Conservation (phyloP, 768 basidiomycete genomes). For the Termitomyces titanicus region DNA sequence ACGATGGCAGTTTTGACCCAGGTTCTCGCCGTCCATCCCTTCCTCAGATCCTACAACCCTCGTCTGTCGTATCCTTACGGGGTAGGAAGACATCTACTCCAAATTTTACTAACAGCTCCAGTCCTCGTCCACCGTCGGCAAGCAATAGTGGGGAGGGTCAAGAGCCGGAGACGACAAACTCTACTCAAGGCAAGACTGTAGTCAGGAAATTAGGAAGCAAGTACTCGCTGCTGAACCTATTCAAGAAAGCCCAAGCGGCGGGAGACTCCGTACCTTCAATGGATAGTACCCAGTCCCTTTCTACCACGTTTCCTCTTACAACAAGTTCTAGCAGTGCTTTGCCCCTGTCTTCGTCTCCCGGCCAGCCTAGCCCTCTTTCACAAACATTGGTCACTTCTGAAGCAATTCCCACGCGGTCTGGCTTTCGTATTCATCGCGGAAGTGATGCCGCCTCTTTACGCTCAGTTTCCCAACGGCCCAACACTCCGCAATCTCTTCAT, state of each 20-base stretch:
- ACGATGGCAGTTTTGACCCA: conserved; percentile 28
- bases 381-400: conserved; percentile 20
- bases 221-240: conserved; percentile 69
- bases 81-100: conserved; percentile 34
- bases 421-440: conserved; percentile 26
- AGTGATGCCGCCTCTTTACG: conserved; percentile 30
- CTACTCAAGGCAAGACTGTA: conserved; percentile 31
- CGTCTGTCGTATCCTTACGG: conserved; percentile 23
- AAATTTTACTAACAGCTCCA: conserved; percentile 21
- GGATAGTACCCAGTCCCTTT: conserved; percentile 16
- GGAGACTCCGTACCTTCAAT: conserved; percentile 18
- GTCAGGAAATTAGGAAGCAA: conserved; percentile 58
- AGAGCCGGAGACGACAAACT: conserved; percentile 17
- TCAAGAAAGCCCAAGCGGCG: conserved; percentile 57
- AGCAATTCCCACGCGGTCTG: conserved; percentile 9
- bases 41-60: conserved; percentile 46
- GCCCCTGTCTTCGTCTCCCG: conserved; percentile 22
- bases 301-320: conserved; percentile 14
- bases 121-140: conserved; percentile 66
- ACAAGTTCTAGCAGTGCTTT: conserved; percentile 21
- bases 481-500: conserved; percentile 14
- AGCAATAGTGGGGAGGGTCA: conserved; percentile 59
- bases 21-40: conserved; percentile 65
- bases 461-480: conserved; percentile 8
- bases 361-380: conserved; percentile 16